phyloP scores from a whole-genome alignment of 306 rosid species.

The Glycine tomentella region DNA sequence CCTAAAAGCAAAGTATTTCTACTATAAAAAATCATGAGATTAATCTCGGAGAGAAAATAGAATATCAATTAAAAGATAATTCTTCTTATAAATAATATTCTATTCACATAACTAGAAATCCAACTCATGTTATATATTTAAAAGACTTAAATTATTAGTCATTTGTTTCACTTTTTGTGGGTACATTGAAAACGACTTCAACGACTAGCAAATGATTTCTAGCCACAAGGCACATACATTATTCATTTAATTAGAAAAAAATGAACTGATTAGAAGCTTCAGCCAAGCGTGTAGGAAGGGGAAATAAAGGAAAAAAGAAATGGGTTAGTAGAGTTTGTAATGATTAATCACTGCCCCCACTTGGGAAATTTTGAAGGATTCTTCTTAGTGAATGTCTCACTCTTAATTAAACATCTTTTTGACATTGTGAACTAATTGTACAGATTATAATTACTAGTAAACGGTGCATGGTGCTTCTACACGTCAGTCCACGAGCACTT shows the following conservation, averaged over 20 bases:
- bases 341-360: conserved; percentile 43
- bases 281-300: conserved; percentile 11
- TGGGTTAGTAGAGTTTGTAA: conserved; percentile 41
- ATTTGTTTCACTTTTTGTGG: too few relatives aligned
- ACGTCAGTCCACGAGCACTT: conserved; percentile 36
- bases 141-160: too few relatives aligned
- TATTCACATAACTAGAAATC: too few relatives aligned
- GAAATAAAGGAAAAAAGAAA: neutral
- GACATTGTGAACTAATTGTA: too few relatives aligned
- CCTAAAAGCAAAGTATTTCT: too few relatives aligned
- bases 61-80: too few relatives aligned
- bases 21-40: too few relatives aligned
- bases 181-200: conserved; percentile 2
- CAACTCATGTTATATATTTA: too few relatives aligned
- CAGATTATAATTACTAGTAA: conserved; percentile 15
- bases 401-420: too few relatives aligned
- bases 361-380: conserved; percentile 11
- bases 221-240: conserved; percentile 35
- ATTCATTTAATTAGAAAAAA: conserved; percentile 22
- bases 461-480: conserved; percentile 14
- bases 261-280: conserved; percentile 29
- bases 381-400: conserved; percentile 35
- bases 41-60: too few relatives aligned
- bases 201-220: conserved; percentile 35
- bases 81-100: too few relatives aligned